Evolutionary conservation across 78 protist genomes (phyloP).

Genomic region (Acrasis kona): DNA sequence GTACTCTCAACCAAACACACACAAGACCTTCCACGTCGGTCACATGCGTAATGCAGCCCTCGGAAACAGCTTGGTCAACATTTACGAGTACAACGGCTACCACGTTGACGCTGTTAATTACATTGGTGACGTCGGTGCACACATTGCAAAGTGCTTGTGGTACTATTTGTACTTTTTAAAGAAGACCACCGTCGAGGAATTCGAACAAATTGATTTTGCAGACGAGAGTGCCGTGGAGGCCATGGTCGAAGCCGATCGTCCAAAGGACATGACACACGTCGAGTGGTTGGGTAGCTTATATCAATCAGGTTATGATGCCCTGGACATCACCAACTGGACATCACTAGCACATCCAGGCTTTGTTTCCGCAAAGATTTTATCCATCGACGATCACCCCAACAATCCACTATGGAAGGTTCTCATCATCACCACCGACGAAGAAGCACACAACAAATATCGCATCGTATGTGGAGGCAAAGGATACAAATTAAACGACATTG

Average conservation of each 20-base stretch:
- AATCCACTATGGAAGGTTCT: not conserved
- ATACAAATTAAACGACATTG: not conserved
- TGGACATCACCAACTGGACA: not conserved
- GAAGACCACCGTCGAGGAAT: not conserved
- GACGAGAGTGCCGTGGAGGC: too few species aligned
- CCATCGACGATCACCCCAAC: not conserved
- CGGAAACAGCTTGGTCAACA: constrained; percentile 24
- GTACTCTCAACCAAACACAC: constrained; percentile 26
- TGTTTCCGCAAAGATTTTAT: not conserved
- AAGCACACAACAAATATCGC: not conserved
- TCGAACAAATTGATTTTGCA: too few species aligned
- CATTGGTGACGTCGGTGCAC: constrained; percentile 34
- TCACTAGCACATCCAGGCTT: not conserved
- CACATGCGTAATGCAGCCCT: constrained; percentile 29
- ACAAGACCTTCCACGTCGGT: constrained; percentile 28
- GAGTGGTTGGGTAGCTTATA: not conserved
- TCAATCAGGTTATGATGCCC: not conserved
- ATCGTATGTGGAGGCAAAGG: not conserved
- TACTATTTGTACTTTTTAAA: not conserved
- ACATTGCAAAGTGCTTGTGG: constrained; percentile 18
- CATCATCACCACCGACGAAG: not conserved
- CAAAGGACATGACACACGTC: not conserved
- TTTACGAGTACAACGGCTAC: constrained; percentile 10
- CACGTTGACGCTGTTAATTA: constrained; percentile 19
- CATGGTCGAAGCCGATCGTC: too few species aligned